Percentiles rank a stretch among this genome's conserved stretches.
These are phyloP conservation scores for Psilocybe subaeruginosa DNA, from an alignment of 768 basidiomycete genomes.

Conservation along the genomic window DNA sequence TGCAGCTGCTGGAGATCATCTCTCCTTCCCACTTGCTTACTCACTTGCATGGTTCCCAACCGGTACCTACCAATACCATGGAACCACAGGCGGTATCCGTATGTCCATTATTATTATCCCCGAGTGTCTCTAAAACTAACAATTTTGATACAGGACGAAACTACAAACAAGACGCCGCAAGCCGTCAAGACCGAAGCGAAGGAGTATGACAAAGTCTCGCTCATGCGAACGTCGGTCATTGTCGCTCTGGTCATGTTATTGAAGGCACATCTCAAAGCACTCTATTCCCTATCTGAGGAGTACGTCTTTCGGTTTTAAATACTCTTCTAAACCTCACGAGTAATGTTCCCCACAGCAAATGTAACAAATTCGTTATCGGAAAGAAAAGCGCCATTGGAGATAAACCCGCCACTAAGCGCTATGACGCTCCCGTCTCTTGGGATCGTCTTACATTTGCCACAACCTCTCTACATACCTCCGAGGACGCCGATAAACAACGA, in stretches of 20 bases:
- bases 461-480: constrained; percentile 57
- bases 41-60: constrained; percentile 46
- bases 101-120: not conserved
- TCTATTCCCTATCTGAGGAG: constrained; percentile 93
- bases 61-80: constrained; percentile 10
- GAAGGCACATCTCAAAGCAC: constrained; percentile 79
- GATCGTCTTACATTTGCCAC: constrained; percentile 72
- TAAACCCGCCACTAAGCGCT: constrained; percentile 67
- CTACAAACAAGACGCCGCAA: constrained; percentile 19
- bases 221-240: constrained; percentile 73
- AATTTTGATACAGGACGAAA: constrained; percentile 14
- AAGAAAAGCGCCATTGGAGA: constrained; percentile 94
- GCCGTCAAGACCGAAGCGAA: constrained; percentile 5
- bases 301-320: constrained; percentile 39
- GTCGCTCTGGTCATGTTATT: constrained; percentile 87
- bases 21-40: constrained; percentile 73
- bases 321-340: not conserved
- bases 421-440: constrained; percentile 71
- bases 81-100: constrained; percentile 16
- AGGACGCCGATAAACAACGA: constrained; percentile 67
- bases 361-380: constrained; percentile 79
- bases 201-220: constrained; percentile 26
- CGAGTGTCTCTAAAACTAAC: not conserved
- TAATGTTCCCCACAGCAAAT: constrained; percentile 70
- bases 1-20: constrained; percentile 76